Base-by-base conservation (phyloP, 345 rosid genomes). In the Moringa oleifera region DNA sequence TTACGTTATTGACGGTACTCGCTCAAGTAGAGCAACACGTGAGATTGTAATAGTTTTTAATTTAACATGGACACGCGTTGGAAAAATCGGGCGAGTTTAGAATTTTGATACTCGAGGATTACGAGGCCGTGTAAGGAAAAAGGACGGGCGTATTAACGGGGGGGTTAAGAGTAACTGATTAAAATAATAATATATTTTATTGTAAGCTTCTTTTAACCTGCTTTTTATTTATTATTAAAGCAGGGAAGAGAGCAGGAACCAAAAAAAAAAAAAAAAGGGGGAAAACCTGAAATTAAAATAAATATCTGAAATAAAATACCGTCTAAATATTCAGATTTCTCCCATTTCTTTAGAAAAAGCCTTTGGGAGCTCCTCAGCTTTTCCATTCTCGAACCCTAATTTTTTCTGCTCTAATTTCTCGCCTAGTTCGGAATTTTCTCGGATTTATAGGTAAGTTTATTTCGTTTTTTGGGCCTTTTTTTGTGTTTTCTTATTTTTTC, bases 381-480 rank as follows among this genome's bases (percentile, higher is more conserved):
- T 65, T 67, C 15, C 59, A 33, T 51, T 60, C 52, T 10, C 45
- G 24, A 68, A 28, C 68, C 66, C 68, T 52, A 51, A 19, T 64
- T 54, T 62, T 51, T 57, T 52, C 65, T 64, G 41, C 25, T 17
- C 23, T 55, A 51, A n/a, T 24, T 18, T 57, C 53, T 71, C 13
- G 17, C 25, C 50, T 7, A 5, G 5, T 11, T 4, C 20, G 25
- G 19, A 33, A 13, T 41, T 59, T 73, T 64, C 49, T 7, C 59
- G 37, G 23, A 50, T 51, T 74, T 71, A 63, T 68, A 55, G 79
- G 79, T 78, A 66, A 78, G 79, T 64, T 71, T 55, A 41, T 36
- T 23, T 53, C 9, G n/a, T n/a, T n/a, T n/a, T n/a, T n/a, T n/a
- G n/a, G n/a, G n/a, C 37, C 37, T 51, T 62, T 46, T 67, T 74